Evolutionary conservation across 139 green algal species (phyloP), one percentile per base, ranked within the genome.

Genomic region (Chlamydomonas sphaeroides): DNA sequence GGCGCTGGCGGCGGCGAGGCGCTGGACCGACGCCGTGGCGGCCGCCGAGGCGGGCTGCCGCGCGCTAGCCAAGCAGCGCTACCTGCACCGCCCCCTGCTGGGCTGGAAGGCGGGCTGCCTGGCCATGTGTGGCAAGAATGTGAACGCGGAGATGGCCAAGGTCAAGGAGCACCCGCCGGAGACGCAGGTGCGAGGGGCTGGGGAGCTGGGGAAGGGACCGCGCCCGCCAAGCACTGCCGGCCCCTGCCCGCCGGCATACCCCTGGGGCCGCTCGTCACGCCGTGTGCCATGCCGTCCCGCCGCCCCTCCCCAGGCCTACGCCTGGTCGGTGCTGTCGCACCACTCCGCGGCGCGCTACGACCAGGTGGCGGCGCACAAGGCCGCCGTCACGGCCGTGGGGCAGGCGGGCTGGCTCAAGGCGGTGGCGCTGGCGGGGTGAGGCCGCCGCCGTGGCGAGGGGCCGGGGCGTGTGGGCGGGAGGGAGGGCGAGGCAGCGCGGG

Each of bases 91-190:
- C 26, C 80, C 83, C 48, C 79, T 89, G 59, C 78, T 87, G 39
- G 83, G 78, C 21, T 93, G 90, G 90, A 88, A 90, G 68, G 86
- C 87, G 30, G 76, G 67, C 4, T 88, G 86, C 66, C 78, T 88
- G 80, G 88, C 78, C 18, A 49, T 76, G 53, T 21, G 71, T 30
- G 62, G 73, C 25, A 23, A 45, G 1, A 85, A 86, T 57, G 79
- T 84, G 36, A 68, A 71, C 33, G 79, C 72, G 8, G 88, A 92
- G 83, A 90, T 92, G 85, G 69, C 49, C 20, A 84, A 86, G 49
- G 59, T 88, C 51, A 87, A 84, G 53, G 85, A 90, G 41, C 85
- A 90, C 77, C 83, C 79, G 45, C 76, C 76, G 35, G 86, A 87
- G 86, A 78, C 69, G 68, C 86, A 90, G 84, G 84, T 85, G 39